Evolutionary conservation across 768 basidiomycete genomes (phyloP).

Genomic region (Boletus insuetus): DNA sequence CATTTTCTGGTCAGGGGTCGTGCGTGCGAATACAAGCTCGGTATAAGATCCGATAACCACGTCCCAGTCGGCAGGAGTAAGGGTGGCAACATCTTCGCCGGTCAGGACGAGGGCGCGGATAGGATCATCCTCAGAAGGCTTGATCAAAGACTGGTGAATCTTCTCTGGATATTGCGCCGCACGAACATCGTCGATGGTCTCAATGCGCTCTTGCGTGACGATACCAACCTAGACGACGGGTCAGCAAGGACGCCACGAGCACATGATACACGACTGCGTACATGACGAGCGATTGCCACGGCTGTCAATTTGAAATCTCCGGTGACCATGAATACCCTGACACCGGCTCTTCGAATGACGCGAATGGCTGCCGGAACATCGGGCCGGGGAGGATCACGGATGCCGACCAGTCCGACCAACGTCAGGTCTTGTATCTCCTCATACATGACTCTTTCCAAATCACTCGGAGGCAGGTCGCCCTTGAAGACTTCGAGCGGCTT

Average conservation of each 20-base stretch:
- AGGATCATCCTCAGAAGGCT: constrained; percentile 37
- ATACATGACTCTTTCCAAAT: constrained; percentile 39
- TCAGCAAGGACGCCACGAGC: background rate
- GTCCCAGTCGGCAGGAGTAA: constrained; percentile 41
- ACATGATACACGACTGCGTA: constrained; percentile 20
- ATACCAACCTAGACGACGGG: constrained; percentile 37
- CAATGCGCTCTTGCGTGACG: constrained; percentile 37
- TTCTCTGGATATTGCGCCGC: constrained; percentile 18
- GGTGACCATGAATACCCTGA: constrained; percentile 55
- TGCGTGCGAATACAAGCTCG: constrained; percentile 52
- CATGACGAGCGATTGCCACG: constrained; percentile 46
- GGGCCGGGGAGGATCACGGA: constrained; percentile 54
- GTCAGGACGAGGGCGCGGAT: constrained; percentile 42
- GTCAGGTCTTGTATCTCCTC: constrained; percentile 38
- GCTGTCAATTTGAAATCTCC: constrained; percentile 57
- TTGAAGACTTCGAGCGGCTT: constrained; percentile 30
- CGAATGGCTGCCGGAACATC: constrained; percentile 47
- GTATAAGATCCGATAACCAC: constrained; percentile 36
- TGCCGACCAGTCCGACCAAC: constrained; percentile 51
- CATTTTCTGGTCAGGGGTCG: constrained; percentile 57
- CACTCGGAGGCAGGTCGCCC: constrained; percentile 24
- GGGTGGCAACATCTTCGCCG: constrained; percentile 40
- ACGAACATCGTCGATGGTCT: constrained; percentile 33
- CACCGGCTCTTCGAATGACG: constrained; percentile 48
- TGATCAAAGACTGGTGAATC: constrained; percentile 24